Base-by-base conservation (phyloP, 148 eudicot species). In the Nyssa sinensis region DNA sequence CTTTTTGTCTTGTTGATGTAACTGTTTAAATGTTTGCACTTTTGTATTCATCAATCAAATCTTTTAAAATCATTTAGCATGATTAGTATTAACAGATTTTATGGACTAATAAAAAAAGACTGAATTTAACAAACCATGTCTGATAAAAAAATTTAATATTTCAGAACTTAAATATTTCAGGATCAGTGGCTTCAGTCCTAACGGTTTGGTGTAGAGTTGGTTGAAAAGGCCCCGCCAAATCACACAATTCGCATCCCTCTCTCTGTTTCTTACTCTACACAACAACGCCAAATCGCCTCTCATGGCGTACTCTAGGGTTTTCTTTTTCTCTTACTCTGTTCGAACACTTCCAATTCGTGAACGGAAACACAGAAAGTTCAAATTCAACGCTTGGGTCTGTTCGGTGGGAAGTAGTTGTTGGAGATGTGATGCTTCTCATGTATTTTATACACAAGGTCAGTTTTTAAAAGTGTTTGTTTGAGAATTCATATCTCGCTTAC, bases 371-470 rank as follows among this genome's bases (percentile, higher is more conserved):
- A 49, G 14, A 49, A 17, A 9, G 57, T 13, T 49, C 1, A 12
- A 49, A 16, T 49, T 14, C 80, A 55, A 64, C 25, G 41, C 55
- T 66, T 62, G n/a, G 66, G 27, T 49, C 71, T 70, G 82, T 88
- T 90, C 29, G 91, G 87, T 90, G 81, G 66, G 78, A 75, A 70
- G 75, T 72, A 66, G 76, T 32, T 80, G 73, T 83, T 81, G 77
- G 78, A 77, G 86, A 82, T 79, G 91, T 85, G 87, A 84, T 79
- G 67, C 72, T 58, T 84, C 77, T 57, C 32, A 71, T 62, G 62
- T 71, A 62, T 77, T 74, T n/a, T n/a, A 55, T 71, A 73, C 55
- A 19, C 33, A 68, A 61, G 41, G 69, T 70, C 39, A 70, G 32
- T 68, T 51, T 55, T 65, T 44, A 47, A 53, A 60, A 39, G 27